phyloP scores from a whole-genome alignment of 352 stramenopile species.

The Lagenidium sp. region DNA sequence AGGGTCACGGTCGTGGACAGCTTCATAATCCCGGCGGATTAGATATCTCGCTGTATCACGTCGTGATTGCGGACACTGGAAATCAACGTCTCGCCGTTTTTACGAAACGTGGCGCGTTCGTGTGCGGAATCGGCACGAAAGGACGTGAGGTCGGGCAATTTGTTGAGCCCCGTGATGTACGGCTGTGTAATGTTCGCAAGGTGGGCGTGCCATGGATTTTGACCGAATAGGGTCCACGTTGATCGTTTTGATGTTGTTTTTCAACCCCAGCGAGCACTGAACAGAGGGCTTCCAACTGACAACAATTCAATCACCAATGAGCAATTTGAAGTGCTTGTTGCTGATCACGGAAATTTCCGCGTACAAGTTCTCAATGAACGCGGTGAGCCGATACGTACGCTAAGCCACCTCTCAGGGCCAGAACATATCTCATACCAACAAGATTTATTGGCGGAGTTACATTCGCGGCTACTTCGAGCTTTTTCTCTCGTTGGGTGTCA shows the following conservation, averaged over 20 bases:
- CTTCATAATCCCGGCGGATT: constrained; percentile 34
- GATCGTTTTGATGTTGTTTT: neutral
- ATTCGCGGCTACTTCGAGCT: constrained; percentile 9
- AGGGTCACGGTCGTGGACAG: constrained; percentile 19
- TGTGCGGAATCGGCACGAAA: constrained; percentile 31
- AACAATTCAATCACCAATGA: constrained; percentile 38
- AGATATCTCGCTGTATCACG: constrained; percentile 61
- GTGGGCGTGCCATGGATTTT: constrained; percentile 11
- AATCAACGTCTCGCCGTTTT: constrained; percentile 42
- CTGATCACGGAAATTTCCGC: constrained; percentile 55
- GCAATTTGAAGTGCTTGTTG: constrained; percentile 59
- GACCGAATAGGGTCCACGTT: neutral
- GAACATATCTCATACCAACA: constrained; percentile 36
- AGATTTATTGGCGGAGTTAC: constrained; percentile 18
- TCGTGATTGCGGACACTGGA: constrained; percentile 46
- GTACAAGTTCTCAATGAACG: constrained; percentile 62
- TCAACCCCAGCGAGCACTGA: constrained; percentile 25
- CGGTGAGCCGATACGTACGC: constrained; percentile 32
- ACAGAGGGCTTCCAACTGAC: constrained; percentile 21
- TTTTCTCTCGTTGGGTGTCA: no score
- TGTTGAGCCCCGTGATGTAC: constrained; percentile 39
- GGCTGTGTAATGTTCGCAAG: constrained; percentile 53
- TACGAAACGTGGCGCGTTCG: constrained; percentile 46
- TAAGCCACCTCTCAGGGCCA: constrained; percentile 34
- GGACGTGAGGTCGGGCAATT: constrained; percentile 25